Evolutionary conservation across 768 basidiomycete genomes (phyloP).

Genomic region (Lactarius akahatsu): DNA sequence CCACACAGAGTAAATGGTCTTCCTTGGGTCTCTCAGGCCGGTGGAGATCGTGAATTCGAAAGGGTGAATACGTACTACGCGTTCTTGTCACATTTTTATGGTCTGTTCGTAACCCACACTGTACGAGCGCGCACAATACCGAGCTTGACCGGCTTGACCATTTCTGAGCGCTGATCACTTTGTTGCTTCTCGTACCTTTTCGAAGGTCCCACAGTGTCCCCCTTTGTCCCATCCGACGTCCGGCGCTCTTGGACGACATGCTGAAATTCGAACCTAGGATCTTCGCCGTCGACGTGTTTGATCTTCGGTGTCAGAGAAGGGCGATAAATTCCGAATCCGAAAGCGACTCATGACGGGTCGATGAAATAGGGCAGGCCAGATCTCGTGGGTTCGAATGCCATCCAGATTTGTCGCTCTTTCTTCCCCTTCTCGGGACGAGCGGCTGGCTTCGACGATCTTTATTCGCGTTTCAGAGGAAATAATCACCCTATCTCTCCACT

Average conservation of each 20-base stretch:
- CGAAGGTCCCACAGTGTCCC: not conserved
- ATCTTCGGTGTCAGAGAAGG: not conserved
- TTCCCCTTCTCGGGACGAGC: not conserved
- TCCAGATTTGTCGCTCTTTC: not conserved
- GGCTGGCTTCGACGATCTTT: not conserved
- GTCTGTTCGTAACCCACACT: not conserved
- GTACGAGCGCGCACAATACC: not conserved
- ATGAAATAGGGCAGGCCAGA: not conserved
- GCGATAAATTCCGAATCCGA: not conserved
- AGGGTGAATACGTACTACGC: not conserved
- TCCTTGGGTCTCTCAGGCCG: not conserved
- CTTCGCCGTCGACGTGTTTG: not conserved
- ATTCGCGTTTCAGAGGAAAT: not conserved
- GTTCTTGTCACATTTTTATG: not conserved
- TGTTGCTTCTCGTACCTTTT: not conserved
- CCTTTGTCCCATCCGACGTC: not conserved
- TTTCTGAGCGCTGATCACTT: not conserved
- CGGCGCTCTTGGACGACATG: not conserved
- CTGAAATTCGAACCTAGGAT: not conserved
- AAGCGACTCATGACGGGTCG: not conserved
- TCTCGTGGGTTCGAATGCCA: not conserved
- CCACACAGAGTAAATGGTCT: not conserved
- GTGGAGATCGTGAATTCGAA: not conserved
- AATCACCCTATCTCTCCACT: not conserved
- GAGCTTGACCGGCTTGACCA: not conserved